phyloP scores from a whole-genome alignment of 2,329 filamentous ascomycete genomes.

The Alternaria triticimaculans region DNA sequence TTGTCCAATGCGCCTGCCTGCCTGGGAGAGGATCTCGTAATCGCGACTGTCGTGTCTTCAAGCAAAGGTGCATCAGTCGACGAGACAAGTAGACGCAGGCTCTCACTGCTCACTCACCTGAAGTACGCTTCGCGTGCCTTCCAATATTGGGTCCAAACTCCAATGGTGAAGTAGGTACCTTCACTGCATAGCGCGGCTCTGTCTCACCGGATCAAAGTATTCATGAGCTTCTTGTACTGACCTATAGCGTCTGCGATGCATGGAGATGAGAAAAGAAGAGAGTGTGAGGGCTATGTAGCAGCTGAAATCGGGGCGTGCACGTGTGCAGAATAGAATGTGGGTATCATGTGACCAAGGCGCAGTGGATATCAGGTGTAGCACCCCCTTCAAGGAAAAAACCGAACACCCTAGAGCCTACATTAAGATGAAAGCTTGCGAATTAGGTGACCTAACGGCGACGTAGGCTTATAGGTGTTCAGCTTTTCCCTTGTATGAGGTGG shows the following conservation, averaged over 20 bases:
- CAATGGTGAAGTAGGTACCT: not conserved
- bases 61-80: not conserved
- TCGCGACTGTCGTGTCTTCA: not conserved
- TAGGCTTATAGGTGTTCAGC: no score
- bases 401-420: no score
- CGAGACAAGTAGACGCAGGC: not conserved
- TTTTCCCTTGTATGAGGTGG: no score
- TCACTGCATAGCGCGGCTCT: not conserved
- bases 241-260: not conserved
- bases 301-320: no score
- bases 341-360: no score
- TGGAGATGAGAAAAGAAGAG: not conserved
- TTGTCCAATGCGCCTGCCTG: not conserved
- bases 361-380: no score
- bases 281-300: no score
- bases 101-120: not conserved
- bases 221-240: not conserved
- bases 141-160: not conserved
- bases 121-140: not conserved
- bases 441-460: no score
- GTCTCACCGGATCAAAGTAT: not conserved
- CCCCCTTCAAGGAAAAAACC: no score
- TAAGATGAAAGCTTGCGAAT: no score
- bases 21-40: not conserved
- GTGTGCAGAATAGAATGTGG: no score